Evolutionary conservation across 345 rosid species (phyloP).

Genomic region (Turritis glabra): DNA sequence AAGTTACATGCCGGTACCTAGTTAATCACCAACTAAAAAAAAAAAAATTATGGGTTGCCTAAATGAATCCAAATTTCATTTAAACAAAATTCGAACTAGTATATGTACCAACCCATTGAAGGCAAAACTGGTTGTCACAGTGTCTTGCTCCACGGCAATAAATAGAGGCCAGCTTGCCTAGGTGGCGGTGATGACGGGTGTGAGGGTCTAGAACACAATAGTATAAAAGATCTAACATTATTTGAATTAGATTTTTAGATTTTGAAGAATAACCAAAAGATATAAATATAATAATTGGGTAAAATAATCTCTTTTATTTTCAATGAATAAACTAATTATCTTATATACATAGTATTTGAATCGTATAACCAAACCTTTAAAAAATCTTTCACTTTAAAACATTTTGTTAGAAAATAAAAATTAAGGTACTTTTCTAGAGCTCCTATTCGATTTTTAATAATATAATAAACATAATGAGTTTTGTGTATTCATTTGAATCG

Average conservation of each 20-base stretch:
- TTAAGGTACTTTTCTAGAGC: no score
- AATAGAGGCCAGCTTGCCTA: not conserved
- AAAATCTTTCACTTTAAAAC: no score
- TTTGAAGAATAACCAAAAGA: not conserved
- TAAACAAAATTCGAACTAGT: not conserved
- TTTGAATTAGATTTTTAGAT: no score
- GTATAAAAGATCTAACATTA: not conserved
- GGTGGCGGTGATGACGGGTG: not conserved
- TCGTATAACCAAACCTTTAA: no score
- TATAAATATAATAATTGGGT: no score
- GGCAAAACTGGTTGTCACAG: not conserved
- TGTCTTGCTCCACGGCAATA: not conserved
- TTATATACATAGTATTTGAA: no score
- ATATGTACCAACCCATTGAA: not conserved
- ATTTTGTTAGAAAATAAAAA: no score
- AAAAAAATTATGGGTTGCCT: not conserved
- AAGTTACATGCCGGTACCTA: not conserved
- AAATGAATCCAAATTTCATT: not conserved
- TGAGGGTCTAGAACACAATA: not conserved
- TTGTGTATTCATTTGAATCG: not conserved
- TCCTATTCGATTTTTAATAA: no score
- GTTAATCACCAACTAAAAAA: not conserved
- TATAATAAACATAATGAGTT: not conserved
- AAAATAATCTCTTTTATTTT: no score
- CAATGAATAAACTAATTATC: no score